Evolutionary conservation across 2,329 filamentous ascomycete species (phyloP), one percentile per base, ranked within the genome.

Genomic region (Diplodia scrobiculata): DNA sequence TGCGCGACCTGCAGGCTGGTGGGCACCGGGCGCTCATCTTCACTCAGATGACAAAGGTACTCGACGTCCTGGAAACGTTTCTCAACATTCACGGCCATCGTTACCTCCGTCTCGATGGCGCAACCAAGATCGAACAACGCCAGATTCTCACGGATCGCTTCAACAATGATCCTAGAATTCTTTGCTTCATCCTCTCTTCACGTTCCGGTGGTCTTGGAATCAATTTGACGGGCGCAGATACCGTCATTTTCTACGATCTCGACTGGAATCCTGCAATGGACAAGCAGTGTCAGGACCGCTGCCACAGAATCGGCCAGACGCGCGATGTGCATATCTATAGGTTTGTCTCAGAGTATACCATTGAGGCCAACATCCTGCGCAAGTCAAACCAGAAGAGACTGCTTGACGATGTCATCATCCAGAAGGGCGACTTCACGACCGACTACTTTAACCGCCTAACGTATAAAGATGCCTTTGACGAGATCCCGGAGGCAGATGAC

Each of bases 261-360:
- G 95, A 99, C 76, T 99, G 96, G 96, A 99, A 99, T 73, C 95
- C 95, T 0, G 95, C 96, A 62, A 99, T 99, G 95, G 95, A 99
- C 81, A 97, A 97, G 78, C 95, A 99, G 78, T 99, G 95, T 73
- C 96, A 99, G 79, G 96, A 99, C 76, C 87, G 95, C 72, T 96
- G 92, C 73, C 95, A 99, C 79, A 91, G 95, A 70, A 99, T 99
- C 71, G 95, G 95, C 1, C 95, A 99, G 78, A 98, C 95, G 0
- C 89, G 95, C 34, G 95, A 99, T 75, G 95, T 99, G 36, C 94
- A 98, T 77, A 98, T 99, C 67, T 99, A 98, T 80, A 92, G 83
- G 67, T 82, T 84, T 70, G 82, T 84, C 65, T 78, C 75, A 67
- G 82, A 84, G 70, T 81, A 82, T 72, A 99, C 95, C 0, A 98